phyloP scores from a whole-genome alignment of 306 rosid genomes.

The Cucurbita pepo region DNA sequence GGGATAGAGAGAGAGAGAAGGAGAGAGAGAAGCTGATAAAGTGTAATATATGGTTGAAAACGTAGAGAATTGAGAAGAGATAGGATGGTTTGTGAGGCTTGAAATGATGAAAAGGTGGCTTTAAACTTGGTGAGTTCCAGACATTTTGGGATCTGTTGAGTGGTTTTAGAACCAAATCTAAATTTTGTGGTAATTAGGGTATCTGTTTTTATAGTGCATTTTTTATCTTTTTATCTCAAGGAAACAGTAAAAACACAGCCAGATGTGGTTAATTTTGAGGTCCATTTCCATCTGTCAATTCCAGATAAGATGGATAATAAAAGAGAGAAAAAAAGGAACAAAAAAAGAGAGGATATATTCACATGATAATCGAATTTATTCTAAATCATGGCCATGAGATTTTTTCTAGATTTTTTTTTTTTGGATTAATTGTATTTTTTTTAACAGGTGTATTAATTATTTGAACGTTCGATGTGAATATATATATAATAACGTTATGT shows the following conservation, averaged over 20 bases:
- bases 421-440: too few relatives aligned
- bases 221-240: background rate
- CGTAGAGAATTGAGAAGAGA: background rate
- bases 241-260: background rate
- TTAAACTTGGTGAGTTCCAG: background rate
- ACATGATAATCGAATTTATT: background rate
- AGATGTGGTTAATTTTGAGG: background rate
- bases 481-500: too few relatives aligned
- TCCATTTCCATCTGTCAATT: background rate
- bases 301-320: background rate
- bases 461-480: too few relatives aligned
- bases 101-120: background rate
- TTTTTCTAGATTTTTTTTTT: too few relatives aligned
- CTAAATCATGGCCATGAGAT: background rate
- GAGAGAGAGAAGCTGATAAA: background rate
- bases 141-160: background rate
- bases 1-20: background rate
- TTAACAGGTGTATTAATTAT: too few relatives aligned
- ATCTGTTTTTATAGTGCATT: background rate
- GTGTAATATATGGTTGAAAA: conserved; percentile 5
- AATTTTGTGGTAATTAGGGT: background rate
- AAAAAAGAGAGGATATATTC: background rate
- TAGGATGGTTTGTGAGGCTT: background rate
- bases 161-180: background rate
- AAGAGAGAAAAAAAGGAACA: background rate